Percentiles rank a stretch among this genome's conserved stretches.
Evolutionary conservation across 805 yeast genomes (phyloP).

Genomic region (Candida insectorum): DNA sequence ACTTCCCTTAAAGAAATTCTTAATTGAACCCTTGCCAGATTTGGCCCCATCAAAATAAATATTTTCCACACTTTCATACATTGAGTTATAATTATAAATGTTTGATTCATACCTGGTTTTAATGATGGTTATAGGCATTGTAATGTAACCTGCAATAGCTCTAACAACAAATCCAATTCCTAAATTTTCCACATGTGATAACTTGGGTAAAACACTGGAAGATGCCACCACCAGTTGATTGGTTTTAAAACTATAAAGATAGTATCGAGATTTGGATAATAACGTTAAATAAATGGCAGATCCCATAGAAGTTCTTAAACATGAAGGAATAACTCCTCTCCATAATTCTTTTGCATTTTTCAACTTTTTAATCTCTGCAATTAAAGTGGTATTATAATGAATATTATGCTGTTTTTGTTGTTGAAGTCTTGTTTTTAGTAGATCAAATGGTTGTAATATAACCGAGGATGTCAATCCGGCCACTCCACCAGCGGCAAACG

Average conservation of each 20-base stretch:
- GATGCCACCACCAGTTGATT: conserved; percentile 2
- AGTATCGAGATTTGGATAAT: conserved; percentile 57
- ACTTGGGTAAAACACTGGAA: conserved; percentile 53
- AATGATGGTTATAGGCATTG: conserved; percentile 92
- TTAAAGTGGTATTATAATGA: conserved; percentile 24
- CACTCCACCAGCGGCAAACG: conserved; percentile 51
- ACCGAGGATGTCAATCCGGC: conserved; percentile 85
- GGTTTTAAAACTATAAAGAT: conserved; percentile 33
- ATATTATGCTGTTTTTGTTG: conserved; percentile 28
- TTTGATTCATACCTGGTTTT: conserved; percentile 89
- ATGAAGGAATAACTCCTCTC: conserved; percentile 94
- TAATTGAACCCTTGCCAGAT: conserved; percentile 31
- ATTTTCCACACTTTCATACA: conserved; percentile 55
- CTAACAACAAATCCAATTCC: conserved; percentile 76
- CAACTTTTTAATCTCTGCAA: conserved; percentile 42
- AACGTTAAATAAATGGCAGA: conserved; percentile 81
- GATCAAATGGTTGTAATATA: conserved; percentile 81
- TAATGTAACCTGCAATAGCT: conserved; percentile 75
- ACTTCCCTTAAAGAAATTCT: conserved; percentile 83
- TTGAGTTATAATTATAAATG: conserved; percentile 62
- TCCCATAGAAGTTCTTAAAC: conserved; percentile 85
- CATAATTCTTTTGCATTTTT: conserved; percentile 56
- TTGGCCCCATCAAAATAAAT: conserved; percentile 43
- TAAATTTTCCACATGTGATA: conserved; percentile 67
- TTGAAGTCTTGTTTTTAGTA: conserved; percentile 80